These are phyloP conservation scores for Microbotryum silenes-acaulis DNA, from an alignment of 1,284 basidiomycete species.

Conservation along the genomic window DNA sequence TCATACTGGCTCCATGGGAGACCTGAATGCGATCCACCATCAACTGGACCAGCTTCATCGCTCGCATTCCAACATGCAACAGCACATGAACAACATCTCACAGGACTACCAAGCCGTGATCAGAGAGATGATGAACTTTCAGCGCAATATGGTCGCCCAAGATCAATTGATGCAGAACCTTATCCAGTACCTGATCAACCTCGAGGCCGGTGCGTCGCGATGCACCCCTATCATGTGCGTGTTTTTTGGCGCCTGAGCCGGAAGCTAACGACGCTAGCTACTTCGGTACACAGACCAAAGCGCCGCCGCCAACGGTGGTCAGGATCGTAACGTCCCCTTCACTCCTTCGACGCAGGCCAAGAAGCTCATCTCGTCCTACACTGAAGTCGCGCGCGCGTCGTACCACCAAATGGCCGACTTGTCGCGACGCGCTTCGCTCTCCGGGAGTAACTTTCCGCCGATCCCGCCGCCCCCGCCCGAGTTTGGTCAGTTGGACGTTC, in stretches of 20 bases:
- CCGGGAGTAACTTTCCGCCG: slow-evolving; percentile 19
- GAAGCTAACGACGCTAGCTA: background rate
- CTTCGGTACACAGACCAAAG: slow-evolving; percentile 16
- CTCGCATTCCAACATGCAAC: slow-evolving; percentile 55
- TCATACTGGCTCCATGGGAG: slow-evolving; percentile 13
- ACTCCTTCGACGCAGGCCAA: slow-evolving; percentile 54
- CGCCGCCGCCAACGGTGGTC: slow-evolving; percentile 7
- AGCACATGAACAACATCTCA: slow-evolving; percentile 58
- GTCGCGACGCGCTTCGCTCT: slow-evolving; percentile 49
- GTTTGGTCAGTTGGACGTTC: slow-evolving; percentile 24
- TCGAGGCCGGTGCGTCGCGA: slow-evolving; percentile 53
- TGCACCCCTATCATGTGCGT: slow-evolving; percentile 16
- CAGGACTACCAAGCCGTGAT: slow-evolving; percentile 68
- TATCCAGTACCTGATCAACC: slow-evolving; percentile 69
- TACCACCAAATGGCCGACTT: slow-evolving; percentile 68
- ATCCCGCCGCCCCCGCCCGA: slow-evolving; percentile 23
- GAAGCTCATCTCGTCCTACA: slow-evolving; percentile 52
- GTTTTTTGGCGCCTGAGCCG: too few relatives aligned
- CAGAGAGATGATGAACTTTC: slow-evolving; percentile 72
- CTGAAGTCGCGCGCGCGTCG: slow-evolving; percentile 54
- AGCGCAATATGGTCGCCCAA: slow-evolving; percentile 75
- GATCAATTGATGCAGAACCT: slow-evolving; percentile 74
- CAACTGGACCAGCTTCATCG: slow-evolving; percentile 51
- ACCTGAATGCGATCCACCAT: slow-evolving; percentile 46
- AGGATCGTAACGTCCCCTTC: slow-evolving; percentile 45